Evolutionary conservation across 345 rosid species (phyloP).

Genomic region (Limnanthes douglasii): DNA sequence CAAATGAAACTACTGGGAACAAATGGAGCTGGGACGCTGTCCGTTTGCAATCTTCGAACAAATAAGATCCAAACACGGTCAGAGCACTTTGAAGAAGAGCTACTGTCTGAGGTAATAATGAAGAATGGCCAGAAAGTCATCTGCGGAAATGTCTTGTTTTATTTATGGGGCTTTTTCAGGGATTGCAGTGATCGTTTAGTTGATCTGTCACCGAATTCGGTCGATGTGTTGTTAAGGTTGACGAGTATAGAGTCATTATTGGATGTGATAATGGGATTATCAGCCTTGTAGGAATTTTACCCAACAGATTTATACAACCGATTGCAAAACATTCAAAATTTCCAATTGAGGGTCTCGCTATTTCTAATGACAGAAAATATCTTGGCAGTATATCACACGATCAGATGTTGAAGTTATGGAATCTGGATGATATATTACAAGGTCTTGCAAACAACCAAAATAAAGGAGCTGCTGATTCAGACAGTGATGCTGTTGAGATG

Average conservation of each 20-base stretch:
- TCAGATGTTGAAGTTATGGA: slow-evolving; percentile 64
- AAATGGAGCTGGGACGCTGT: slow-evolving; percentile 94
- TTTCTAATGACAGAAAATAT: slow-evolving; percentile 62
- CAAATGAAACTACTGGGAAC: slow-evolving; percentile 67
- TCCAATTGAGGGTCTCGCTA: slow-evolving; percentile 89
- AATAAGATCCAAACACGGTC: slow-evolving; percentile 68
- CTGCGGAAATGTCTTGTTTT: slow-evolving; percentile 61
- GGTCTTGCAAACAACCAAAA: slow-evolving; percentile 18
- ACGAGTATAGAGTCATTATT: slow-evolving; percentile 69
- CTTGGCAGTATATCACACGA: slow-evolving; percentile 90
- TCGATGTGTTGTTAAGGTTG: slow-evolving; percentile 75
- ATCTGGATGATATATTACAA: slow-evolving; percentile 58
- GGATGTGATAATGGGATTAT: slow-evolving; percentile 86
- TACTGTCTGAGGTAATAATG: slow-evolving; percentile 65
- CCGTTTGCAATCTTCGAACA: slow-evolving; percentile 75
- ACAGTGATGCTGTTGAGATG: slow-evolving; percentile 64
- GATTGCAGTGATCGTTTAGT: slow-evolving; percentile 99
- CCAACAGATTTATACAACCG: slow-evolving; percentile 83
- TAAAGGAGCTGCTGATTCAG: slow-evolving; percentile 34
- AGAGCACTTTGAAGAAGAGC: slow-evolving; percentile 90
- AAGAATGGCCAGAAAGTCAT: slow-evolving; percentile 81
- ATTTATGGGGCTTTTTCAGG: slow-evolving; percentile 92
- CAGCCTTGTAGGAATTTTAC: slow-evolving; percentile 82
- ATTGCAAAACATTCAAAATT: slow-evolving; percentile 82
- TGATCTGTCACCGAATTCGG: slow-evolving; percentile 69